Percentiles rank a stretch among this genome's conserved stretches.
These are phyloP conservation scores for Cercospora canescens DNA, from an alignment of 2,329 filamentous ascomycete species.

Conservation along the genomic window DNA sequence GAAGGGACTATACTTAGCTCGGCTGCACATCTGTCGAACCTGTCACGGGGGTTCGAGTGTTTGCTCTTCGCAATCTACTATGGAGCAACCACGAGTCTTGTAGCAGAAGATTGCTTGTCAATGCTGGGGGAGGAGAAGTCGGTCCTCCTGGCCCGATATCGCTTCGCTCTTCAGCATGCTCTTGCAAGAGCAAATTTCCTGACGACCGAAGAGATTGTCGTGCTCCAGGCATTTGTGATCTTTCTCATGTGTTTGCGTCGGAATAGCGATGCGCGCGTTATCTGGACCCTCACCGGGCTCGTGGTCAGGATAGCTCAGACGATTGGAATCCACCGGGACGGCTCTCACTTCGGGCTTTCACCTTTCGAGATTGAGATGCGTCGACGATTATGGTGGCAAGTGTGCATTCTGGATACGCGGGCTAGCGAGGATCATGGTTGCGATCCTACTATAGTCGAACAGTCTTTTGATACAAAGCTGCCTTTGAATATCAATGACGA, in stretches of 20 bases:
- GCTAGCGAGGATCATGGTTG: slow-evolving; percentile 64
- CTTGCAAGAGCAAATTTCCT: slow-evolving; percentile 64
- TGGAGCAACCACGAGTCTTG: slow-evolving; percentile 55
- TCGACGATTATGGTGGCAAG: slow-evolving; percentile 61
- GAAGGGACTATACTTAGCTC: slow-evolving; percentile 63
- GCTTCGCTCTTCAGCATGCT: slow-evolving; percentile 64
- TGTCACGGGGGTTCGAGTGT: slow-evolving; percentile 59
- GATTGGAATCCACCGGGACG: slow-evolving; percentile 62
- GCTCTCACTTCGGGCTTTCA: slow-evolving; percentile 53
- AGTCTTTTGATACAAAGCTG: slow-evolving; percentile 61
- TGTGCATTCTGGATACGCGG: slow-evolving; percentile 60
- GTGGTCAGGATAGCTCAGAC: slow-evolving; percentile 60
- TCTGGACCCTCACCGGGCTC: slow-evolving; percentile 61
- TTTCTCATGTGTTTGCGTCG: slow-evolving; percentile 60
- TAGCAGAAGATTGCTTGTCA: slow-evolving; percentile 47
- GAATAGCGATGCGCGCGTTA: slow-evolving; percentile 51
- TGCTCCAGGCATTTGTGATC: slow-evolving; percentile 63
- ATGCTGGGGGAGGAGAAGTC: slow-evolving; percentile 55
- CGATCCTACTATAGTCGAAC: slow-evolving; percentile 59
- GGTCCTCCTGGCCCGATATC: slow-evolving; percentile 55
- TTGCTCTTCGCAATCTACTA: slow-evolving; percentile 65
- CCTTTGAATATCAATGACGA: slow-evolving; percentile 59
- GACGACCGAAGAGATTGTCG: slow-evolving; percentile 60
- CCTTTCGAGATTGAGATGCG: slow-evolving; percentile 64
- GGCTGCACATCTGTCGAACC: slow-evolving; percentile 58